A percentile compares a stretch with the other conserved stretches of the same genome.
phyloP scores from a whole-genome alignment of 2,329 filamentous ascomycete species.

The Colletotrichum sp. region DNA sequence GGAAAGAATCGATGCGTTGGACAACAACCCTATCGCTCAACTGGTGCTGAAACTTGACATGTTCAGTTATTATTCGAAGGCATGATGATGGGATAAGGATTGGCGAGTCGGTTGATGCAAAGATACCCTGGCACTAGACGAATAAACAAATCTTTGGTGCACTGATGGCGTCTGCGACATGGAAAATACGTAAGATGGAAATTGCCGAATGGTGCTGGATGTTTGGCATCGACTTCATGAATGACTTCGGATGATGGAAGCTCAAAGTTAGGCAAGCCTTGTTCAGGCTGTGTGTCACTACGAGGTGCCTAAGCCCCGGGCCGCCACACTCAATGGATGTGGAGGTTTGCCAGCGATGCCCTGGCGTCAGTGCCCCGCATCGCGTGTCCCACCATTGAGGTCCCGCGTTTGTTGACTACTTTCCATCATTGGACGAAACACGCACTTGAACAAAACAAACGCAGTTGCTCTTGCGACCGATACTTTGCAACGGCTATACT shows the following conservation, averaged over 20 bases:
- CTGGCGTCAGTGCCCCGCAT: slow-evolving; percentile 32
- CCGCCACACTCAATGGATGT: too few species aligned
- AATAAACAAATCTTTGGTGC: neutral
- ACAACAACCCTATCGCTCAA: slow-evolving; percentile 68
- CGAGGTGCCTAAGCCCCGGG: too few species aligned
- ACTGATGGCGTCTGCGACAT: neutral
- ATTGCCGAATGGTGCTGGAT: neutral
- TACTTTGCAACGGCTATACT: neutral
- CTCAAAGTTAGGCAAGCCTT: neutral
- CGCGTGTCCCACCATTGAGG: slow-evolving; percentile 25
- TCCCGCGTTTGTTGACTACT: slow-evolving; percentile 15
- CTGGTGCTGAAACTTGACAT: slow-evolving; percentile 74
- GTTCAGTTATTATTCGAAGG: slow-evolving; percentile 64
- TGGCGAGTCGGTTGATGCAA: neutral
- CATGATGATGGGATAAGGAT: neutral
- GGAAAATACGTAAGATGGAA: neutral
- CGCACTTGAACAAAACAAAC: slow-evolving; percentile 1
- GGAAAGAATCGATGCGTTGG: slow-evolving; percentile 34
- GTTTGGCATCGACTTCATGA: neutral
- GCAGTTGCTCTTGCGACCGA: neutral
- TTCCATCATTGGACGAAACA: slow-evolving; percentile 6
- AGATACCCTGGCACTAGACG: neutral
- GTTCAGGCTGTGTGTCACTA: neutral
- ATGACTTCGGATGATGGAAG: neutral
- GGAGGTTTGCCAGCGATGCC: neutral